Evolutionary conservation across 176 grass and related monocot genomes (phyloP).

Genomic region (Stipa capillata): DNA sequence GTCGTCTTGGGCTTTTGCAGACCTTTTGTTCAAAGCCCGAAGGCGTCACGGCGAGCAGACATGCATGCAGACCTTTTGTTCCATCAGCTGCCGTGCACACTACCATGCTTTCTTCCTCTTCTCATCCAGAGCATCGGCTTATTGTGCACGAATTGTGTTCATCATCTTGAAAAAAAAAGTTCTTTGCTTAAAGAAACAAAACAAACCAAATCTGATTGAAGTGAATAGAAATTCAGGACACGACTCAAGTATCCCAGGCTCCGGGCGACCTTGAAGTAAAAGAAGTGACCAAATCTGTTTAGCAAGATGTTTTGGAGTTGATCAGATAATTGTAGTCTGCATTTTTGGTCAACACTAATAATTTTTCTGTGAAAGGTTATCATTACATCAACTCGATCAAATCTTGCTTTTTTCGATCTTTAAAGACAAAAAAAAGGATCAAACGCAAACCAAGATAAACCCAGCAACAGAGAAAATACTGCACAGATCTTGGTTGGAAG

Average conservation of each 20-base stretch:
- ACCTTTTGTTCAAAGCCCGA: conserved; percentile 60
- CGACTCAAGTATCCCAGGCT: too few relatives aligned
- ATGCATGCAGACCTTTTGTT: conserved; percentile 23
- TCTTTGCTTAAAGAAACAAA: too few relatives aligned
- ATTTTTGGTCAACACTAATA: conserved; percentile 1
- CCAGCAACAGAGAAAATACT: rapidly evolving
- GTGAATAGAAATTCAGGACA: too few relatives aligned
- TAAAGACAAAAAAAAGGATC: background rate
- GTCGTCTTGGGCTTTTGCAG: conserved; percentile 29
- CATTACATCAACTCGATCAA: conserved; percentile 25
- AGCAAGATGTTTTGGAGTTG: background rate
- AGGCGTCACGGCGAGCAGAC: conserved; percentile 65
- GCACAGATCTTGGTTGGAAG: background rate
- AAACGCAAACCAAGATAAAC: background rate
- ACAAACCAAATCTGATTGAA: too few relatives aligned
- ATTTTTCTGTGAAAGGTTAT: conserved; percentile 25
- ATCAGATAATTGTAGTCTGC: conserved; percentile 72
- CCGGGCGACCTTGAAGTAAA: too few relatives aligned
- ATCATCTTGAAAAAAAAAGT: too few relatives aligned
- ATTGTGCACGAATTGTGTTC: conserved; percentile 11
- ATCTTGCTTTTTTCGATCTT: background rate
- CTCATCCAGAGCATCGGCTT: conserved; percentile 58
- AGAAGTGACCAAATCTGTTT: background rate
- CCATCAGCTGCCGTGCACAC: conserved; percentile 27
- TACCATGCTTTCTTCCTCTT: conserved; percentile 55